Percentiles rank a stretch among this genome's conserved stretches.
phyloP scores from a whole-genome alignment of 1,284 basidiomycete genomes.

The Irpex sp. region DNA sequence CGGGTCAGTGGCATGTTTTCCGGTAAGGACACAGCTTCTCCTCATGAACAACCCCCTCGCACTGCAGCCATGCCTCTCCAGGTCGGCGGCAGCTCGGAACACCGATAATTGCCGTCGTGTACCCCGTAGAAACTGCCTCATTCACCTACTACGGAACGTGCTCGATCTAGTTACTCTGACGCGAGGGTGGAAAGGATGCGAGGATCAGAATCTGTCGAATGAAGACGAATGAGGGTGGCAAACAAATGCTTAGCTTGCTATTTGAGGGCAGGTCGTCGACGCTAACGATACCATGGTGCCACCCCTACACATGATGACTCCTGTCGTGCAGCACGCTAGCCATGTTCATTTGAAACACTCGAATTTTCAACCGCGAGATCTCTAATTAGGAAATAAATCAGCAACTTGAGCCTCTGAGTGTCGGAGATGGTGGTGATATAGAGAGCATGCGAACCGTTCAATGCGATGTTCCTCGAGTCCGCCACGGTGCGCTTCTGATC shows the following conservation, averaged over 20 bases:
- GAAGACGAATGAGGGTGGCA: not conserved
- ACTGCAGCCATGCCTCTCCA: not conserved
- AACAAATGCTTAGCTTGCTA: not conserved
- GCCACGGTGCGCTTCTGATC: not conserved
- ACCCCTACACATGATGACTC: not conserved
- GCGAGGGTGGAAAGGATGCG: not conserved
- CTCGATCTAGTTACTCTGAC: not conserved
- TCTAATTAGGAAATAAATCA: not conserved
- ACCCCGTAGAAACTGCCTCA: not conserved
- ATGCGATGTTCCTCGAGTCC: not conserved
- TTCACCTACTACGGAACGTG: not conserved
- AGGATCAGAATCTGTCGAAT: not conserved
- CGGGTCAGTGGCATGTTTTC: not conserved
- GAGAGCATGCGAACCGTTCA: not conserved
- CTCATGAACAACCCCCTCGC: not conserved
- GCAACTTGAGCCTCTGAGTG: not conserved
- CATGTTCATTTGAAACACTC: not conserved
- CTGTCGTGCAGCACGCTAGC: not conserved
- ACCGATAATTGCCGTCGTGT: not conserved
- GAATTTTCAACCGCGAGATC: not conserved
- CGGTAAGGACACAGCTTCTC: not conserved
- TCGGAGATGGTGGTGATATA: slow-evolving; percentile 1
- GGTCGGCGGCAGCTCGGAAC: not conserved
- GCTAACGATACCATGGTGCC: not conserved
- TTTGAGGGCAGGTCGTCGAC: not conserved